Percentiles rank a stretch among this genome's conserved stretches.
These are phyloP conservation scores for Silene vulgaris DNA, from an alignment of 179 eudicot genomes.

Conservation along the genomic window DNA sequence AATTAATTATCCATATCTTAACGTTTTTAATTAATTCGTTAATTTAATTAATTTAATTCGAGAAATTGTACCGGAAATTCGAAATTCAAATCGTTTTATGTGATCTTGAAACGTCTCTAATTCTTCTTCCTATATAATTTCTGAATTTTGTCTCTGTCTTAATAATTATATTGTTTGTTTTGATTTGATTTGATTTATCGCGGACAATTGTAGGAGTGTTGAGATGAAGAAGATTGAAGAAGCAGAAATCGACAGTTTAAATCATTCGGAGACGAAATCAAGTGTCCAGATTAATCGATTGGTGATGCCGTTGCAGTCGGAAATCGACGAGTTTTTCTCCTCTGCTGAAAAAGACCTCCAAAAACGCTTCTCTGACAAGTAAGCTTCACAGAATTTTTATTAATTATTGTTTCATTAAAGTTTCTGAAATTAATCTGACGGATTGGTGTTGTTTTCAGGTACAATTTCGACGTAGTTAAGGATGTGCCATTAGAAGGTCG, in stretches of 20 bases:
- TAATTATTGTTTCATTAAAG: background rate
- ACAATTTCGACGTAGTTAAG: conserved; percentile 72
- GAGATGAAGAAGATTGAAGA: background rate
- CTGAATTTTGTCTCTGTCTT: conserved; percentile 9
- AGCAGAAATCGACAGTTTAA: conserved; percentile 27
- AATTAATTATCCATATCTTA: background rate
- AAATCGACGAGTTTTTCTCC: conserved; percentile 77
- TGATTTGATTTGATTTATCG: conserved; percentile 8
- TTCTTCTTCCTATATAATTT: background rate
- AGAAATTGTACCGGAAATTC: conserved; percentile 30
- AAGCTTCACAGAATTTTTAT: conserved; percentile 15
- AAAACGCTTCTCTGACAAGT: conserved; percentile 68
- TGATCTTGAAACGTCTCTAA: conserved; percentile 8
- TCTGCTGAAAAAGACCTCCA: conserved; percentile 64
- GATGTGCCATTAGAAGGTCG: conserved; percentile 79
- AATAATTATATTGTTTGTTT: background rate
- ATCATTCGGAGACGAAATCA: conserved; percentile 32
- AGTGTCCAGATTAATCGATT: conserved; percentile 27
- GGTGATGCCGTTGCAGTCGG: conserved; percentile 57
- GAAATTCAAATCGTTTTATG: conserved; percentile 27
- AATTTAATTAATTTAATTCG: conserved; percentile 8
- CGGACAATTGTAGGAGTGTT: conserved; percentile 20
- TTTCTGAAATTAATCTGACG: background rate
- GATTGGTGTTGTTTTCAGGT: conserved; percentile 44
- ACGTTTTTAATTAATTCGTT: conserved; percentile 8